Evolutionary conservation across 2,329 filamentous ascomycete species (phyloP), one percentile per base, ranked within the genome.

Genomic region (Phymatotrichopsis omnivora): DNA sequence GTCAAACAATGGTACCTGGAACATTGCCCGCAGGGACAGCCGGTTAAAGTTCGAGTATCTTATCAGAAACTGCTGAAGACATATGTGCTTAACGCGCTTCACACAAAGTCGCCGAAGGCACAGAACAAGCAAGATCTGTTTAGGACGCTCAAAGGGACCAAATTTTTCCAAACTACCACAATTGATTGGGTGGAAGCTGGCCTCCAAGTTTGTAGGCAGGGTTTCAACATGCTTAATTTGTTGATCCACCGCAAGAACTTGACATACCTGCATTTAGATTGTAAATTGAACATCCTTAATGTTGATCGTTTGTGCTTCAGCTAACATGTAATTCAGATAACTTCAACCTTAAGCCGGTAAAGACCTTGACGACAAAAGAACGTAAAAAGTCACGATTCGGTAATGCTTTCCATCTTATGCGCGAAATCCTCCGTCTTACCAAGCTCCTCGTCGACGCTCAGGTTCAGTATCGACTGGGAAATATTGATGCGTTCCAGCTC

Each of bases 131-230:
- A 98, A 61, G 85, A 93, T 59, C 67, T 98, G 47, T 75, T 96
- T 62, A 78, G 78, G 58, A 93, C 85, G 7, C 67, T 98, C 56
- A 96, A 95, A 66, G 80, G 85, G 57, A 98, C 91, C 36, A 98
- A 98, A 61, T 98, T 98, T 69, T 98, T 98, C 73, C 93, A 98
- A 65, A 91, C 96, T 65, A 98, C 91, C 3, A 94, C 85, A 7
- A 96, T 98, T 54, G 91, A 98, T 63, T 98, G 91, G 91, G 91
- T 98, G 31, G 91, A 98, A 68, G 91, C 93, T 58, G 91, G 93
- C 68, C 73, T 98, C 61, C 93, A 98, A 67, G 91, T 98, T 52
- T 98, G 91, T 64, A 79, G 91, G 39, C 91, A 98, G 63, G 91
- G 91, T 44, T 98, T 95, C 72, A 98, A 98, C 67, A 98, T 98